Evolutionary conservation across 2,329 filamentous ascomycete species (phyloP).

Genomic region (Xylaria sp.): DNA sequence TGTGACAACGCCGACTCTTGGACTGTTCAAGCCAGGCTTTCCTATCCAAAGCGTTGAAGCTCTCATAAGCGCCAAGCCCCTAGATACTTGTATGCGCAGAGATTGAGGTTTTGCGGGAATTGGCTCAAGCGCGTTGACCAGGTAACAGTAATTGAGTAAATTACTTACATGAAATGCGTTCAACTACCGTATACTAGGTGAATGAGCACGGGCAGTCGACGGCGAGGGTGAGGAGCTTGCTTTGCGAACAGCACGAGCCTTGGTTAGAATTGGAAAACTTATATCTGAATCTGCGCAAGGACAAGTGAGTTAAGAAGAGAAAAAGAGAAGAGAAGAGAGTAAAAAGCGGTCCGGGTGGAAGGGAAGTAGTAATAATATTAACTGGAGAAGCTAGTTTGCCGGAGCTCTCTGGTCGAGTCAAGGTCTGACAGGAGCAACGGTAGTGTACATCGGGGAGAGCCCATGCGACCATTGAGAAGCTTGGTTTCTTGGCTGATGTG

Average conservation of each 20-base stretch:
- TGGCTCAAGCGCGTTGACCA: constrained; percentile 28
- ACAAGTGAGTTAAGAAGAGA: constrained; percentile 48
- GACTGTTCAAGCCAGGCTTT: neutral
- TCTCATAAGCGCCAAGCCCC: constrained; percentile 3
- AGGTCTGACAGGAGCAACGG: constrained; percentile 30
- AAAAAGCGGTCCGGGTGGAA: constrained; percentile 41
- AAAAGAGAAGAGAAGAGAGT: constrained; percentile 39
- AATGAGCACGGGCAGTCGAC: constrained; percentile 37
- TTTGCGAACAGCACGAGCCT: constrained; percentile 51
- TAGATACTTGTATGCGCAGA: constrained; percentile 9
- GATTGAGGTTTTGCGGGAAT: constrained; percentile 9
- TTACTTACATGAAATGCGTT: constrained; percentile 31
- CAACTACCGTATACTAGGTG: constrained; percentile 21
- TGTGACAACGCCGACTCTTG: neutral
- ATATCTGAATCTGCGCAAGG: constrained; percentile 44
- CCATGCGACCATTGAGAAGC: constrained; percentile 40
- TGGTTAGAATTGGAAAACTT: constrained; percentile 43
- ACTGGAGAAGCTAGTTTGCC: constrained; percentile 38
- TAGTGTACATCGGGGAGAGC: constrained; percentile 22
- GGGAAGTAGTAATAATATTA: constrained; percentile 47
- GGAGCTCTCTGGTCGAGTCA: constrained; percentile 37
- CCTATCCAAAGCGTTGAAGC: neutral
- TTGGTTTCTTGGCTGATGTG: constrained; percentile 45
- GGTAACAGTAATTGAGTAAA: constrained; percentile 35
- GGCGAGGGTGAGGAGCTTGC: constrained; percentile 35